Base-by-base conservation (phyloP, 129 eudicot species). In the Pseudognaphalium luteoalbum region DNA sequence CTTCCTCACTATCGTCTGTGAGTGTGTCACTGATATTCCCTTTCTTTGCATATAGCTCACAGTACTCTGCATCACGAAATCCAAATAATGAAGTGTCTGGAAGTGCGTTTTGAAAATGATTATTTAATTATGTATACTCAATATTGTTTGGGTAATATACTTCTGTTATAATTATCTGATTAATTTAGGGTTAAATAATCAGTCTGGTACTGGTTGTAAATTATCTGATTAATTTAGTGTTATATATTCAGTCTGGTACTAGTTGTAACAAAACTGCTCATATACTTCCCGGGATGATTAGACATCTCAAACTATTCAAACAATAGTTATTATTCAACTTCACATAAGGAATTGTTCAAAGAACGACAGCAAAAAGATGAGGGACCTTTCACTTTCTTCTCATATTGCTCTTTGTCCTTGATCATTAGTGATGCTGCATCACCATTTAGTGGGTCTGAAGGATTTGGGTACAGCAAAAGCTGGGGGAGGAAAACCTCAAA, bases 401-500 rank as follows among this genome's bases (percentile, higher is more conserved):
- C 97, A 39, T 91, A 91, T 78, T 91, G 86, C n/a, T 80, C 86
- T 71, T 82, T 72, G 58, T 91, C 97, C 65, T 86, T 91, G 83
- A 88, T 86, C 97, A 91, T 88, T 22, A 91, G 71, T 22, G 91
- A 86, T 20, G 93, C 97, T 37, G 97, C 97, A 82, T 91, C 97
- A 68, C 94, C 91, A 29, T 91, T 91, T 73, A 91, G 61, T 34
- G 97, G 97, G 80, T 91, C 93, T 21, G 97, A 91, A 70, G 97
- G 97, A 81, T 91, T 91, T 50, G 97, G 97, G 59, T 91, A 91
- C 61, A 91, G 88, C 81, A 91, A 81, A 76, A 91, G 97, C 76
- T 89, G 96, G 10, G 96, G 96, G 68, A 89, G 92, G 72, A 89
- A 89, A 76, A 89, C 90, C 85, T 89, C 97, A 66, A 91, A 91